A percentile compares a stretch with the other conserved stretches of the same genome.
These are phyloP conservation scores for Pachysandra terminalis DNA, from an alignment of 164 flowering plant genomes.

Conservation along the genomic window DNA sequence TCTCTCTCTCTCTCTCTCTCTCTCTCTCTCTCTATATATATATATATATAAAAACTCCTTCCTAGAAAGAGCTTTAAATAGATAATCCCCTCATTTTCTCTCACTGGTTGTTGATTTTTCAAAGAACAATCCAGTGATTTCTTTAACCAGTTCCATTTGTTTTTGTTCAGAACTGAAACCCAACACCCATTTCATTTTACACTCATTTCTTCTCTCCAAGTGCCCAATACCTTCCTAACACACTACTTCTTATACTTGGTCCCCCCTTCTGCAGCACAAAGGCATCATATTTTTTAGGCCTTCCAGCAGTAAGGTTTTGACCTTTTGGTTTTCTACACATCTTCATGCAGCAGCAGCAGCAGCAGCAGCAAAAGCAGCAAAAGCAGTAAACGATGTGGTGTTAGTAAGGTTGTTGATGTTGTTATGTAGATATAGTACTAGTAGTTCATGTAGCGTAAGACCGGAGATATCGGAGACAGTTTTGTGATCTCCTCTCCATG, in stretches of 20 bases:
- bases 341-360: neutral
- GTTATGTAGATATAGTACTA: neutral
- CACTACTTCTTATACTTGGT: no score
- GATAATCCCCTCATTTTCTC: neutral
- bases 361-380: no score
- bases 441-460: neutral
- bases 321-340: neutral
- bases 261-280: neutral
- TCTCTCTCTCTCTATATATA: no score
- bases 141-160: neutral
- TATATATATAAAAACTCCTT: no score
- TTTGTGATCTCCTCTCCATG: constrained; percentile 17
- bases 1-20: no score
- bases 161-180: neutral
- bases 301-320: neutral
- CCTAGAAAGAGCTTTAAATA: neutral
- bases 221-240: neutral
- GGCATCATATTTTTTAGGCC: constrained; percentile 1
- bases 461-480: neutral
- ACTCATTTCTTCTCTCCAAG: neutral
- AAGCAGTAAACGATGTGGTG: no score
- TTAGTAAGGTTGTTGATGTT: neutral
- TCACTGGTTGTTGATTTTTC: constrained; percentile 23
- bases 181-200: neutral
- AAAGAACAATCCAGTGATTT: constrained; percentile 17